These are phyloP conservation scores for Cytospora chrysosperma DNA, from an alignment of 2,329 filamentous ascomycete species.

Conservation along the genomic window DNA sequence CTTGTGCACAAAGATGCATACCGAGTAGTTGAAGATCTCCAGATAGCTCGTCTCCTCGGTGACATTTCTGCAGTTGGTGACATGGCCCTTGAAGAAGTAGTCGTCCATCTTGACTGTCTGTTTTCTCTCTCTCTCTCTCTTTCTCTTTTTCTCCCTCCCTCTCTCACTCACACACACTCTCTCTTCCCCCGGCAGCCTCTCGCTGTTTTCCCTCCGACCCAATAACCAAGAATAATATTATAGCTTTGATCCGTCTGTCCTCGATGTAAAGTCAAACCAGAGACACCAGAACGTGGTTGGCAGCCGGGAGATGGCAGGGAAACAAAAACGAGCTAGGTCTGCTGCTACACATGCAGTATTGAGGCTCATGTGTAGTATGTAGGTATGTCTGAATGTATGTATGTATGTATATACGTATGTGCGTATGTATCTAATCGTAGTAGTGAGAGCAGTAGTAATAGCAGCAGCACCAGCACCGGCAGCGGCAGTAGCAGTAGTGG, in stretches of 20 bases:
- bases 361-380: not conserved
- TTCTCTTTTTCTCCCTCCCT: not conserved
- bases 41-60: slow-evolving; percentile 54
- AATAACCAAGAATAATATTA: too few relatives aligned
- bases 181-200: too few relatives aligned
- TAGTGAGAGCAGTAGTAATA: not conserved
- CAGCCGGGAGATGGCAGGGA: not conserved
- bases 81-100: slow-evolving; percentile 53
- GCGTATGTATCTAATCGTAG: not conserved
- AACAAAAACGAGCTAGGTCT: not conserved
- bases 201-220: too few relatives aligned
- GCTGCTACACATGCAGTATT: not conserved
- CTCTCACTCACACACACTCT: too few relatives aligned
- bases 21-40: slow-evolving; percentile 60
- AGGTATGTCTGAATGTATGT: too few relatives aligned
- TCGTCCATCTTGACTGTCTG: slow-evolving; percentile 49
- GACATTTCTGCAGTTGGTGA: slow-evolving; percentile 49
- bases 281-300: not conserved
- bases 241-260: too few relatives aligned
- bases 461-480: not conserved
- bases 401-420: too few relatives aligned
- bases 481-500: not conserved
- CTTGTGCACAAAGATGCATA: slow-evolving; percentile 34
- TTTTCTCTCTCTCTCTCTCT: not conserved
- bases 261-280: not conserved